Evolutionary conservation across 139 green algal genomes (phyloP).

Genomic region (Dunaliella primolecta): DNA sequence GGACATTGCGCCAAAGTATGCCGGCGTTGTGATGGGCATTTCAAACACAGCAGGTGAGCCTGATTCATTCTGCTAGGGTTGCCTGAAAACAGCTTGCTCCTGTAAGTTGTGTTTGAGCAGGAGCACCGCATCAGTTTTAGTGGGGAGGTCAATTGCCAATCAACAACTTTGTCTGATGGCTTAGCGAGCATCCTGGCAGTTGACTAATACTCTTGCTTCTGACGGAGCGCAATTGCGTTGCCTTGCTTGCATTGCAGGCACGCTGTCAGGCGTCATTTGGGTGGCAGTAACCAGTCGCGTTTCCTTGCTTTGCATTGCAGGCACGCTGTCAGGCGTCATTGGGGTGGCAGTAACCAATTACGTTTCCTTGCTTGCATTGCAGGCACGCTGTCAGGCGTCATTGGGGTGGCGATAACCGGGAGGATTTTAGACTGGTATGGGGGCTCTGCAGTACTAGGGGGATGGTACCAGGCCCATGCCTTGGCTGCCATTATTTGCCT

Average conservation of each 20-base stretch:
- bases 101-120: not conserved
- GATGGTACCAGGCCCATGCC: constrained; percentile 73
- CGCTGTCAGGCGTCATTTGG: constrained; percentile 83
- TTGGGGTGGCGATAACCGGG: constrained; percentile 89
- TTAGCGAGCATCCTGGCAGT: not conserved
- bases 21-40: constrained; percentile 93
- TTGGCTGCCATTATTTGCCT: constrained; percentile 59
- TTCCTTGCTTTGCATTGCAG: constrained; percentile 27
- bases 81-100: not conserved
- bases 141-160: not conserved
- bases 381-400: constrained; percentile 80
- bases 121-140: not conserved
- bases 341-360: constrained; percentile 90
- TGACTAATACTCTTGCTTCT: not conserved
- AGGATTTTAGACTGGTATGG: constrained; percentile 74
- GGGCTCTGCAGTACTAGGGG: constrained; percentile 38
- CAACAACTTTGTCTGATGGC: not conserved
- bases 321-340: constrained; percentile 82
- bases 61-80: not conserved
- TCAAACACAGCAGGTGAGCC: constrained; percentile 75
- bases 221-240: too few relatives aligned
- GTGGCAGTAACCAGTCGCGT: constrained; percentile 90
- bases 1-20: constrained; percentile 94
- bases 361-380: constrained; percentile 5
- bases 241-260: constrained; percentile 46